Conservation (phyloP, 805 yeast species). For the Priceomyces castillae region DNA sequence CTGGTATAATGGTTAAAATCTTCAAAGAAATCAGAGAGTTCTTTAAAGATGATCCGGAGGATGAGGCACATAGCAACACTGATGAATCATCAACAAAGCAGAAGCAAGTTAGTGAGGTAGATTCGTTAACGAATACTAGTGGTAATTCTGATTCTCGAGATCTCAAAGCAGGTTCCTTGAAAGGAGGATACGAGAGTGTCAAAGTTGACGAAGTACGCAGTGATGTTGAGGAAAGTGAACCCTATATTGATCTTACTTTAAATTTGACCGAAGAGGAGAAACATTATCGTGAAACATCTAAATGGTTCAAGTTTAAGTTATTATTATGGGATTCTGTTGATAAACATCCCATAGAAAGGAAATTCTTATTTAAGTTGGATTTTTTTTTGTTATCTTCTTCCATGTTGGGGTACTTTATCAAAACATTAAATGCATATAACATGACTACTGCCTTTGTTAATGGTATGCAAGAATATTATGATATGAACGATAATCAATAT, state of each 20-base stretch:
- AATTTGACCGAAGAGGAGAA: constrained; percentile 21
- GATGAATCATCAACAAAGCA: no score
- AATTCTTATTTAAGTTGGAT: constrained; percentile 34
- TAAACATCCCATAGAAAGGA: constrained; percentile 35
- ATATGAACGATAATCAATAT: constrained; percentile 41
- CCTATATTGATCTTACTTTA: constrained; percentile 20
- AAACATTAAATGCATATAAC: constrained; percentile 42
- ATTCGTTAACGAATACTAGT: neutral
- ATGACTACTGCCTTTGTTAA: constrained; percentile 46
- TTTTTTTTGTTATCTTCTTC: constrained; percentile 53
- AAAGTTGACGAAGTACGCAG: neutral
- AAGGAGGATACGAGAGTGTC: neutral
- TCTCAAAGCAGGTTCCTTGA: neutral
- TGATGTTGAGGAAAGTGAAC: constrained; percentile 4
- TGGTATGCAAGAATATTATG: constrained; percentile 45
- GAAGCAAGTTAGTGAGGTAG: no score
- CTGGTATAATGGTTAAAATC: no score
- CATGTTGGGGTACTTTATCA: constrained; percentile 50
- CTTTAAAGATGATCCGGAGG: no score
- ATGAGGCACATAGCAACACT: no score
- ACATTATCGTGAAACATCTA: constrained; percentile 17
- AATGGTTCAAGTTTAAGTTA: constrained; percentile 19
- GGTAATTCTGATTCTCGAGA: neutral
- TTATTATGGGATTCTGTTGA: constrained; percentile 39
- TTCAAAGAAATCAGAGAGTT: no score